Base-by-base conservation (phyloP, 2,329 filamentous ascomycete genomes). In the Diaporthe ampelina region DNA sequence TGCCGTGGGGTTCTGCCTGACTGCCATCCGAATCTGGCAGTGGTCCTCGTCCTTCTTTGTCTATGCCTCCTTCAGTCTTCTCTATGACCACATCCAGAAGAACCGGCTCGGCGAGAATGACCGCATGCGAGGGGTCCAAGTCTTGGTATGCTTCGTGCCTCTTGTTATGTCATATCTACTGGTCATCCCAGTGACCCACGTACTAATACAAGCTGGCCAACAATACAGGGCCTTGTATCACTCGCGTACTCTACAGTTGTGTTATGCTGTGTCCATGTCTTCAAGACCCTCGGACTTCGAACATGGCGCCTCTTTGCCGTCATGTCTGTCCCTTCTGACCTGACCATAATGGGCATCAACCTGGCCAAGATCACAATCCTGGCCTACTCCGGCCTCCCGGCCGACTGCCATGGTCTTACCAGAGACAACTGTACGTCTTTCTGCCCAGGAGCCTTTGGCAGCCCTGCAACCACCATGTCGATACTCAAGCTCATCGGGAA, bases 11-110 rank as follows among this genome's bases (percentile, higher is more conserved):
- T 70, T 78, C 26, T 69, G 73, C 63, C 59, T 76, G 24, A 71
- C 76, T 1, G 68, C 58, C 17, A 59, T 79, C 63, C 73, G 79
- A 17, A 56, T 77, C n/a, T 77, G 77, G 71, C 79, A 80, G 56
- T 77, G 76, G 56, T 65, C 63, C 54, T 79, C 77, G 24, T 77
- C 78, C 13, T 73, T 92, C 52, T 73, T 77, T 68, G 75, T 77
- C 48, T 76, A 71, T 69, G 72, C 67, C 73, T 77, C 75, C 54
- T 75, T 76, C 52, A 70, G 58, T 40, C 45, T 76, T 4, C 67
- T 76, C 4, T 73, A 73, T n/a, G 56, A 68, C 3, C 70, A 75
- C 40, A 70, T 75, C 24, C 69, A 71, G 59, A 70, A 35, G 5
- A 75, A 68, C 35, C 48, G 58, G 21, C 70, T 76, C 0, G 73